phyloP scores from a whole-genome alignment of 1,139 yeast species.

The Yamadazyma sp. region DNA sequence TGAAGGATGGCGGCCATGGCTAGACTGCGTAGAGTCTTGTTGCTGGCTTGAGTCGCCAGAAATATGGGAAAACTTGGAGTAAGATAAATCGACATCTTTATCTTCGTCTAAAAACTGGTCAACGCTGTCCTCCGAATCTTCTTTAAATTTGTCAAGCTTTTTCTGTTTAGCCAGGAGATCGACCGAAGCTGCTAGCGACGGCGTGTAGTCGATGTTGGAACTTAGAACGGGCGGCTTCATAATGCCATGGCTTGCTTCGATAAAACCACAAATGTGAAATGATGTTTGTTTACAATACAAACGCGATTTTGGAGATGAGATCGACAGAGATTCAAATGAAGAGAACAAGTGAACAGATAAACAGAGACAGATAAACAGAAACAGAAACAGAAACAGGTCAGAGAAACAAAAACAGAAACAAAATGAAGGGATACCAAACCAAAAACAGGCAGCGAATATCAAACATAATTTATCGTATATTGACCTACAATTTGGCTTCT shows the following conservation, averaged over 20 bases:
- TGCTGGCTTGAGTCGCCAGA: conserved; percentile 22
- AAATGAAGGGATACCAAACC: background rate
- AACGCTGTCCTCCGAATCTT: background rate
- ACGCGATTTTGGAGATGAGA: background rate
- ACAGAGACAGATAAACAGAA: background rate
- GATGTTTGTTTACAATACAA: conserved; percentile 2
- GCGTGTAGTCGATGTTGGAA: background rate
- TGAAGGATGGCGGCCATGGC: conserved; percentile 8
- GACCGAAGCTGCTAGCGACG: background rate
- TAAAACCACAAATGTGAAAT: background rate
- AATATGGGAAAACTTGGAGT: conserved; percentile 36
- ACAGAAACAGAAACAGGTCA: background rate
- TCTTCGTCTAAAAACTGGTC: background rate
- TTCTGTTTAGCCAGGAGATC: background rate
- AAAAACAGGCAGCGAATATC: no score
- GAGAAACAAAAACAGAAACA: background rate
- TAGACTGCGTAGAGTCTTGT: background rate
- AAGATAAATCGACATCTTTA: conserved; percentile 28
- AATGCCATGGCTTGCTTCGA: background rate
- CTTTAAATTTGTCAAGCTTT: background rate
- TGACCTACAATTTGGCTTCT: conserved; percentile 7
- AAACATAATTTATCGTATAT: no score
- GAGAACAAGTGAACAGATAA: background rate
- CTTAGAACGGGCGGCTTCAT: background rate
- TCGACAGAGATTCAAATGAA: background rate